These are phyloP conservation scores for Ophiostoma pallidulum DNA, from an alignment of 2,329 filamentous ascomycete species.

Conservation along the genomic window DNA sequence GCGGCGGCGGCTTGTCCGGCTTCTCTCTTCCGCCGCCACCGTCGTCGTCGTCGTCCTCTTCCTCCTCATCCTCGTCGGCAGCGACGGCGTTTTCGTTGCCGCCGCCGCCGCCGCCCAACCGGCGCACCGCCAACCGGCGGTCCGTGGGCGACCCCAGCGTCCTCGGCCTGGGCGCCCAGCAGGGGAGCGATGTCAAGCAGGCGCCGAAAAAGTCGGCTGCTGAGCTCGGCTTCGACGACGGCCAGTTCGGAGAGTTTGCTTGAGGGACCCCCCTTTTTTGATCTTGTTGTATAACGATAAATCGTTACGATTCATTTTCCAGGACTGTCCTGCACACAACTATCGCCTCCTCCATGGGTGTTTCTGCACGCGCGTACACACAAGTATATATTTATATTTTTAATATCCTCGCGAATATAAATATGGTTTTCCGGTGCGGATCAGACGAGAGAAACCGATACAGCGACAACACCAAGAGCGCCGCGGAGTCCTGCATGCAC, in stretches of 20 bases:
- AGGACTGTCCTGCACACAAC: not conserved
- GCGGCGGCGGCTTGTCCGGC: slow-evolving; percentile 29
- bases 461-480: too few species aligned
- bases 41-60: slow-evolving; percentile 23
- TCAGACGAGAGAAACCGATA: too few species aligned
- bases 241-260: slow-evolving; percentile 78
- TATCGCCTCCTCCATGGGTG: too few species aligned
- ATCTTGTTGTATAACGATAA: too few species aligned
- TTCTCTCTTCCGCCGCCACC: slow-evolving; percentile 72
- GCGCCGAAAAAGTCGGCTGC: slow-evolving; percentile 38
- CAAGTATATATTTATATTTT: too few species aligned
- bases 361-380: too few species aligned
- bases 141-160: slow-evolving; percentile 14
- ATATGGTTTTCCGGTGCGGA: too few species aligned
- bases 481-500: too few species aligned
- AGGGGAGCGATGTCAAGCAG: slow-evolving; percentile 24
- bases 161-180: slow-evolving; percentile 3
- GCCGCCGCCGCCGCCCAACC: slow-evolving; percentile 55
- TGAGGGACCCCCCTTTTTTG: slow-evolving; percentile 20
- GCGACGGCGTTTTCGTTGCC: slow-evolving; percentile 35
- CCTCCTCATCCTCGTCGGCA: slow-evolving; percentile 46
- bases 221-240: slow-evolving; percentile 75
- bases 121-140: slow-evolving; percentile 21
- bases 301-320: too few species aligned
- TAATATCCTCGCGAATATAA: not conserved